A percentile compares a stretch with the other conserved stretches of the same genome.
Conservation (phyloP, 345 rosid genomes). For the Arabidopsis suecica region DNA sequence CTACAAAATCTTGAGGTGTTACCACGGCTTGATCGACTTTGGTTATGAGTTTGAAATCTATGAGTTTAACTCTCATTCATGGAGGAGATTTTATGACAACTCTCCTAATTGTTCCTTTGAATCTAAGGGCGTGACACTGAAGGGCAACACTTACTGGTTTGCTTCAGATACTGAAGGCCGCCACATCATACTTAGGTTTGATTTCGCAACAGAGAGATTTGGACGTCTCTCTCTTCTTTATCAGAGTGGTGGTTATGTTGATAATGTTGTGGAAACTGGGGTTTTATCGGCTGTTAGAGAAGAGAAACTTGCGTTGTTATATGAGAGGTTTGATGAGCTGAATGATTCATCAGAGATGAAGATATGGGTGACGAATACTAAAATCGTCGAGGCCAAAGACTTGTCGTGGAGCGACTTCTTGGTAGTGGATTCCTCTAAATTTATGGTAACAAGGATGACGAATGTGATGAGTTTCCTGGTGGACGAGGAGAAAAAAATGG, state of each 20-base stretch:
- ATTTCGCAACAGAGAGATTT: constrained; percentile 1
- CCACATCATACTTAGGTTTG: neutral
- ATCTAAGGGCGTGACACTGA: neutral
- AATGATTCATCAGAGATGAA: neutral
- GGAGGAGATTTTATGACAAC: neutral
- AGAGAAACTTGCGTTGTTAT: neutral
- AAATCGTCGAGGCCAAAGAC: neutral
- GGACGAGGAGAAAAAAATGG: constrained; percentile 10
- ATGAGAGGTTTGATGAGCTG: neutral
- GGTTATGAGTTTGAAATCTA: neutral
- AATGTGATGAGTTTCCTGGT: neutral
- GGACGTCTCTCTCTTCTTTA: neutral
- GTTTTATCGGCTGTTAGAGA: constrained; percentile 1
- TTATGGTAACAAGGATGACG: neutral
- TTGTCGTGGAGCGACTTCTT: neutral
- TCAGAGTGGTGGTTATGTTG: neutral
- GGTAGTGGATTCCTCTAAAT: neutral
- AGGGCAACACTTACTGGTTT: constrained; percentile 1
- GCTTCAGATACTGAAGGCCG: neutral
- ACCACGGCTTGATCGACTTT: too few relatives aligned
- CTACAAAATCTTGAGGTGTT: neutral
- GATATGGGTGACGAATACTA: neutral
- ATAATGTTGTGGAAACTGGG: neutral
- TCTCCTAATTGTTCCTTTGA: neutral
- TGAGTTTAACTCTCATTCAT: constrained; percentile 8